A percentile compares a stretch with the other conserved stretches of the same genome.
These are phyloP conservation scores for Pseudonitzschia pungens DNA, from an alignment of 108 stramenopile genomes.

Conservation along the genomic window DNA sequence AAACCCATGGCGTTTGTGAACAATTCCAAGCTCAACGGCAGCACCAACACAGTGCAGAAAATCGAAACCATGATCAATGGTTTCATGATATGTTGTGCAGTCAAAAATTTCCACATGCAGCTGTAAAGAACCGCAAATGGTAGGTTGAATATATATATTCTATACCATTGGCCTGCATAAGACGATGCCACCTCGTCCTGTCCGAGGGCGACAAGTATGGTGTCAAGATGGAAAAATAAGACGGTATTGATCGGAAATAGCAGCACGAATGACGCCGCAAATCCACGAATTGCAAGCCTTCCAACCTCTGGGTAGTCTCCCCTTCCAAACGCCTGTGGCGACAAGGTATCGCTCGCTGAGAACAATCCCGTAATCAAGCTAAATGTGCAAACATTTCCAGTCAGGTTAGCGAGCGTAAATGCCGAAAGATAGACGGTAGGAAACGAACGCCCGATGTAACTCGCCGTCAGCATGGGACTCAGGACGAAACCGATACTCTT, in stretches of 20 bases:
- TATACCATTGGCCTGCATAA: constrained; percentile 35
- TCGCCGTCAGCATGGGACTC: constrained; percentile 1
- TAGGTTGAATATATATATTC: constrained; percentile 31
- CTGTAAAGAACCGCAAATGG: constrained; percentile 43
- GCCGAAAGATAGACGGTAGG: constrained; percentile 36
- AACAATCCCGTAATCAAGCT: constrained; percentile 34
- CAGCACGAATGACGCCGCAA: constrained; percentile 22
- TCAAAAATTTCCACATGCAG: constrained; percentile 49
- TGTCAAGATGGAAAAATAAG: constrained; percentile 21
- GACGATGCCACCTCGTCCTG: constrained; percentile 31
- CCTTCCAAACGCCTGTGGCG: constrained; percentile 50
- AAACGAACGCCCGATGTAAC: constrained; percentile 33
- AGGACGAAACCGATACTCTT: not conserved
- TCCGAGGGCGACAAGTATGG: constrained; percentile 18
- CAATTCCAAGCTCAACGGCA: constrained; percentile 37
- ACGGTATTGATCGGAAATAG: constrained; percentile 36
- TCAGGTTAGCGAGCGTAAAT: constrained; percentile 44
- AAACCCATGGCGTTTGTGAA: constrained; percentile 26
- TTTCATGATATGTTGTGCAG: constrained; percentile 43
- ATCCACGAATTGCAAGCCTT: constrained; percentile 45
- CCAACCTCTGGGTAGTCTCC: constrained; percentile 44
- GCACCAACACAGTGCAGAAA: constrained; percentile 17
- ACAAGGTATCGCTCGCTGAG: constrained; percentile 41
- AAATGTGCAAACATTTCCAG: constrained; percentile 35
- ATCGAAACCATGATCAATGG: constrained; percentile 35